Evolutionary conservation across 2,329 filamentous ascomycete species (phyloP), one percentile per base, ranked within the genome.

Genomic region (Aspergillus awamori): DNA sequence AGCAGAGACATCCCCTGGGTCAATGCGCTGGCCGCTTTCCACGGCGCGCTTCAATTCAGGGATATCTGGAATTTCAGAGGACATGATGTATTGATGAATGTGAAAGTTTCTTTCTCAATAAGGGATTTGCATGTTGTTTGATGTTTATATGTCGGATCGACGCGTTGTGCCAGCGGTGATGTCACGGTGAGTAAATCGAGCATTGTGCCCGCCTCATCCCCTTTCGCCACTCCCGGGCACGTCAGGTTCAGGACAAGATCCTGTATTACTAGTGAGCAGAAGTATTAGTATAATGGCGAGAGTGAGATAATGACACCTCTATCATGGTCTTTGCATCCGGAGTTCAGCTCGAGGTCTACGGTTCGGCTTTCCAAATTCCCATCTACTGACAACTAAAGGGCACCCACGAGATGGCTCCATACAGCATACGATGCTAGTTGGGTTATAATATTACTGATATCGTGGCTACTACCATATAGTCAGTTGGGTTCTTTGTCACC

Each of bases 1-100:
- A 6, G 63, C 62, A 10, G 73, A 74, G 5, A 73, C 72, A 58
- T 76, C 72, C 52, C 70, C 70, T 5, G 69, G 57, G 0, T 72
- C 74, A 52, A 76, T 75, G 38, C 72, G 71, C 48, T 76, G 71
- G 22, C 72, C 72, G 15, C 63, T 59, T 49, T 74, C 71, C 8
- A 65, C 73, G 11, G 71, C 72, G 20, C 70, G 70, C 57, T 74
- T 74, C 22, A 74, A 63, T 36, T 75, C 72, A 3, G 63, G 62
- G 26, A 76, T 67, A 17, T 70, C 59, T 4, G 57, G 55, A 20
- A 60, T 17, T 13, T 58, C 59, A 13, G 54, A 47, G 39, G 53
- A 54, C 60, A 62, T 62, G 8, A 51, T 41, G 61, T 11, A 33
- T 5, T 13, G 30, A 10, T 11, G 10, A 13, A 33, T 13, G 26